Base-by-base conservation (phyloP, 2,329 filamentous ascomycete species). In the Colletotrichum navitas region DNA sequence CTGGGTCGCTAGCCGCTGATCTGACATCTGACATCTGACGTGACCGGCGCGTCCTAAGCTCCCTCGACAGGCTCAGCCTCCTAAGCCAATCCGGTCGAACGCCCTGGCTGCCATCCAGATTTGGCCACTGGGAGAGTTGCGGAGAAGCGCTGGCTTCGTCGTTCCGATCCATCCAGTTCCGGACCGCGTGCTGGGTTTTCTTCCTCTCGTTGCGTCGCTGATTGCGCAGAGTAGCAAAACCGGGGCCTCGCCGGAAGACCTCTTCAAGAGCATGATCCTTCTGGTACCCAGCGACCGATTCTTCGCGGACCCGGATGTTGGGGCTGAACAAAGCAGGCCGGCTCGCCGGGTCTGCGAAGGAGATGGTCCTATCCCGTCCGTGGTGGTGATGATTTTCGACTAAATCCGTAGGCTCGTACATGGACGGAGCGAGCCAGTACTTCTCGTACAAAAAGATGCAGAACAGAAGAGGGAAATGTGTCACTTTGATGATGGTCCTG, bases 231-330 rank as follows among this genome's bases (percentile, higher is more conserved):
- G 89, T 85, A 10, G 87, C 87, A 61, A 89, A 85, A 71, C 92
- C 91, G 36, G 93, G 94, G 0, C 90, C 89, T 24, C 89, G 86
- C 72, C 94, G 88, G 79, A 98, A 98, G 0, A 98, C 94, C 78
- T 98, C 95, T 75, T 97, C 95, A 29, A 98, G 83, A 10, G 94
- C 95, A 64, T 91, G 91, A 76, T 98, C 95, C 78, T 98, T 97
- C 76, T 95, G 93, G 76, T 92, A 95, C 1, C 94, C 96, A 45
- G 93, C 91, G 63, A 97, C 90, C 0, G 95, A 98, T 71, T 95
- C 94, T 79, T 97, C 94, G 55, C 94, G 90, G 34, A 94, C 86
- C 24, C 94, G 87, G 66, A 90, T 78, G 72, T 87, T 90, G 21
- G 93, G 93, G 76, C 92, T 94, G 79, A 97, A 96, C 8, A 94